Evolutionary conservation across 2,329 filamentous ascomycete genomes (phyloP).

Genomic region (Cladosporium sp.): DNA sequence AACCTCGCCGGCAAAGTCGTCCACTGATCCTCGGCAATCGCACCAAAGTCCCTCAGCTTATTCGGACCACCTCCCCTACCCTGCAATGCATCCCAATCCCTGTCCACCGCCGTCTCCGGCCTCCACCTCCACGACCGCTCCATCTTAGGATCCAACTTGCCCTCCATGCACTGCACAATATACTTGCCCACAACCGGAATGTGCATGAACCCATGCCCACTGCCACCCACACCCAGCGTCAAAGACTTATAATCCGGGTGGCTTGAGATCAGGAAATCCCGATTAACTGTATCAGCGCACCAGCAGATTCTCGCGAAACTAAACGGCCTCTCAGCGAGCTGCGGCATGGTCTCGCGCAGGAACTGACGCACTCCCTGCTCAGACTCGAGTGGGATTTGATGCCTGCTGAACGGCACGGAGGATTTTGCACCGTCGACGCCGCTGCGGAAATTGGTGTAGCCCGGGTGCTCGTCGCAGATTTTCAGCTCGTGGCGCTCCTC

Average conservation of each 20-base stretch:
- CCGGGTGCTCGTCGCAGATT: conserved; percentile 54
- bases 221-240: conserved; percentile 47
- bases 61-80: conserved; percentile 45
- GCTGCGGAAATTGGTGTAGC: conserved; percentile 48
- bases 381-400: conserved; percentile 45
- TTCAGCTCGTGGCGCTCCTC: conserved; percentile 44
- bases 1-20: conserved; percentile 24
- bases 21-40: conserved; percentile 36
- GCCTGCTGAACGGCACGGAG: conserved; percentile 40
- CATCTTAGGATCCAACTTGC: conserved; percentile 39
- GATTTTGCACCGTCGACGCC: conserved; percentile 25
- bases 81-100: conserved; percentile 47
- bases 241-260: conserved; percentile 43
- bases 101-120: conserved; percentile 44
- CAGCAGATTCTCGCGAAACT: conserved; percentile 52
- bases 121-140: conserved; percentile 46
- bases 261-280: conserved; percentile 48
- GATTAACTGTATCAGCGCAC: conserved; percentile 53
- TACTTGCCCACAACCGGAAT: conserved; percentile 49
- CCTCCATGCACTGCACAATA: conserved; percentile 47
- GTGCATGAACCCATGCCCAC: conserved; percentile 51
- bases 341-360: conserved; percentile 49
- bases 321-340: conserved; percentile 46
- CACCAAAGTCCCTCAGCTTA: conserved; percentile 46
- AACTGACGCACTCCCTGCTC: conserved; percentile 46